These are phyloP conservation scores for Boletus putidus DNA, from an alignment of 1,284 basidiomycete species.

Conservation along the genomic window DNA sequence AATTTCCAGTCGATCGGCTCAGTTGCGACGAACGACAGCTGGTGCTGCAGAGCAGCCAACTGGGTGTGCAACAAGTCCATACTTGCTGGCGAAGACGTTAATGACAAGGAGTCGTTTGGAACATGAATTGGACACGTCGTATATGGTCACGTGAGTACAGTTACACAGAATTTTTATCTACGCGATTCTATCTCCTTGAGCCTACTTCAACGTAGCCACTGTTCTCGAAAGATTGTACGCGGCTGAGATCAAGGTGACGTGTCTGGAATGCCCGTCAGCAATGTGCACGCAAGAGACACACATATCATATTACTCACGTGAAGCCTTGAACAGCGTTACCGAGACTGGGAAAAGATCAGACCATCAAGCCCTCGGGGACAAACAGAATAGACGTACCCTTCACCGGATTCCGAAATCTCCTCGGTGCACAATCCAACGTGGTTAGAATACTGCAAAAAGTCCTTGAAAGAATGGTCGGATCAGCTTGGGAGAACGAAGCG, in stretches of 20 bases:
- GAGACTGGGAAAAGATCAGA: slow-evolving; percentile 45
- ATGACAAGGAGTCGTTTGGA: neutral
- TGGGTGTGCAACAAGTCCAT: slow-evolving; percentile 63
- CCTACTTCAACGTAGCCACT: slow-evolving; percentile 29
- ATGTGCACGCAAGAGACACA: neutral
- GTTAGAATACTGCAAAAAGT: slow-evolving; percentile 79
- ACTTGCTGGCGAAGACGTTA: neutral
- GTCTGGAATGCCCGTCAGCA: slow-evolving; percentile 43
- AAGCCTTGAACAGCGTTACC: slow-evolving; percentile 87
- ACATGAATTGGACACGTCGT: slow-evolving; percentile 18
- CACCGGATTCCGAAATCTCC: slow-evolving; percentile 77
- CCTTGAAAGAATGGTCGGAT: slow-evolving; percentile 41
- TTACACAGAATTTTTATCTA: neutral
- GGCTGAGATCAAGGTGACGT: slow-evolving; percentile 80
- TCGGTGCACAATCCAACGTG: slow-evolving; percentile 86
- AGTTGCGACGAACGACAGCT: slow-evolving; percentile 57
- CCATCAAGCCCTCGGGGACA: neutral
- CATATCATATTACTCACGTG: slow-evolving; percentile 54
- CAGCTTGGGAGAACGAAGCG: neutral
- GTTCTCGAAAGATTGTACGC: slow-evolving; percentile 80
- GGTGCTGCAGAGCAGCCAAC: slow-evolving; percentile 53
- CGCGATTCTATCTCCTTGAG: no score
- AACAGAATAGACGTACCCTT: slow-evolving; percentile 52
- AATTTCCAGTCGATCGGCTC: slow-evolving; percentile 70
- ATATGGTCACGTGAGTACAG: slow-evolving; percentile 18